These are phyloP conservation scores for Phytopythium montanum DNA, from an alignment of 352 stramenopile genomes.

Conservation along the genomic window DNA sequence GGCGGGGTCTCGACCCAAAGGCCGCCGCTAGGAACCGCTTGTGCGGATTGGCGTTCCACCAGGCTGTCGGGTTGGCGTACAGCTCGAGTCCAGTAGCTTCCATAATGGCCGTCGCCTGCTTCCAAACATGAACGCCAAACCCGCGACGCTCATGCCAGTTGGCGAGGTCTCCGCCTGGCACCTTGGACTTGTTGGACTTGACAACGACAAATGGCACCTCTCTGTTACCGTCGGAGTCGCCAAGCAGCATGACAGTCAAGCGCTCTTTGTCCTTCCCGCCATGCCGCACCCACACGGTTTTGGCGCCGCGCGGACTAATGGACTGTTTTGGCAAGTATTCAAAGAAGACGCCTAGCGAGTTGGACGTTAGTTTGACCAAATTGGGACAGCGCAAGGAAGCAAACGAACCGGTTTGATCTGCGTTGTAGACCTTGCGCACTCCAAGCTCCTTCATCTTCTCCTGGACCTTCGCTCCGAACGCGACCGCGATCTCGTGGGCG, in stretches of 20 bases:
- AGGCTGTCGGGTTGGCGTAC: constrained; percentile 5
- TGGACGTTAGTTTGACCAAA: constrained; percentile 7
- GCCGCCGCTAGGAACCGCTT: constrained; percentile 12
- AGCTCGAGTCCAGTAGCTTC: not conserved
- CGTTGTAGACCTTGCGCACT: constrained; percentile 7
- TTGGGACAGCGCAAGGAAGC: too few species aligned
- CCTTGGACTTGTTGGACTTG: not conserved
- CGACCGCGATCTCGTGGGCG: not conserved
- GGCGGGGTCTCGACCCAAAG: constrained; percentile 10
- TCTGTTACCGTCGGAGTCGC: constrained; percentile 4
- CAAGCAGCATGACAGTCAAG: constrained; percentile 6
- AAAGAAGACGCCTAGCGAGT: constrained; percentile 13
- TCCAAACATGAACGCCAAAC: constrained; percentile 3
- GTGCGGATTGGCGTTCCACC: constrained; percentile 8
- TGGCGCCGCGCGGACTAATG: constrained; percentile 7
- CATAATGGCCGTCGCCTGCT: constrained; percentile 5
- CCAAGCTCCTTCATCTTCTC: constrained; percentile 11
- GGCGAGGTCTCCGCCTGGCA: not conserved
- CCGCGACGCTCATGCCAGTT: not conserved
- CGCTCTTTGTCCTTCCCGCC: constrained; percentile 12
- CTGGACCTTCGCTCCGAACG: constrained; percentile 4
- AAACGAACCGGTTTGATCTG: constrained; percentile 13
- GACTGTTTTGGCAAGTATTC: constrained; percentile 14
- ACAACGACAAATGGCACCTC: not conserved
- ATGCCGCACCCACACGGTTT: constrained; percentile 14